Evolutionary conservation across 225 moss, liverwort and hornwort species (phyloP), one percentile per base, ranked within the genome.

Genomic region (Ulota crispa): DNA sequence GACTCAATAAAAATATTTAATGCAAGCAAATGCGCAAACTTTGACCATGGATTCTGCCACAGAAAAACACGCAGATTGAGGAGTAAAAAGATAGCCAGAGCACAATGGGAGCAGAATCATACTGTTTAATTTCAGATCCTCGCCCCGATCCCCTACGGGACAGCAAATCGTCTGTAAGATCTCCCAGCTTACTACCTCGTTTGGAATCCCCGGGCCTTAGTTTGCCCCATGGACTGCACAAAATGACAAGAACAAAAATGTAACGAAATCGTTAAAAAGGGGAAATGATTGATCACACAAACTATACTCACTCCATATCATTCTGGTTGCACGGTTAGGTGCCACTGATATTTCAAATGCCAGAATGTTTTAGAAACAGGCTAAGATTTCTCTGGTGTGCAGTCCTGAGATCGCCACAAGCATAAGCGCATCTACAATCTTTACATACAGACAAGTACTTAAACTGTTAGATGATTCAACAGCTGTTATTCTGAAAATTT

Each of bases 61-160:
- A 39, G 42, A 32, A 39, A 65, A 78, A 59, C 27, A 70, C 75
- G 41, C 23, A 75, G 41, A 74, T 63, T 64, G 23, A 84, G 30
- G 41, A 77, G 75, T 18, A 78, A 36, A 67, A 67, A 16, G 30
- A 53, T 27, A 64, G 16, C 5, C 18, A 18, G 36, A 74, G 64
- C 39, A 78, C 32, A 82, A 9, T 7, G n/a, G 23, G 72, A 72
- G 54, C 60, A 83, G 43, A 68, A 80, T 31, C 66, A 60, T 84
- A 89, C 88, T 81, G 83, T 88, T 77, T 89, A 39, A 13, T 23
- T 78, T 83, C 86, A 73, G 82, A 86, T 83, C 84, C 82, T 72
- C 84, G 86, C 26, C 62, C 88, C 16, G 83, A 80, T 72, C 83
- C 86, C 72, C 80, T 66, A 53, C 82, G 85, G 19, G 76, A 21